Evolutionary conservation across 805 yeast genomes (phyloP).

Genomic region (Candida ipomoeae): DNA sequence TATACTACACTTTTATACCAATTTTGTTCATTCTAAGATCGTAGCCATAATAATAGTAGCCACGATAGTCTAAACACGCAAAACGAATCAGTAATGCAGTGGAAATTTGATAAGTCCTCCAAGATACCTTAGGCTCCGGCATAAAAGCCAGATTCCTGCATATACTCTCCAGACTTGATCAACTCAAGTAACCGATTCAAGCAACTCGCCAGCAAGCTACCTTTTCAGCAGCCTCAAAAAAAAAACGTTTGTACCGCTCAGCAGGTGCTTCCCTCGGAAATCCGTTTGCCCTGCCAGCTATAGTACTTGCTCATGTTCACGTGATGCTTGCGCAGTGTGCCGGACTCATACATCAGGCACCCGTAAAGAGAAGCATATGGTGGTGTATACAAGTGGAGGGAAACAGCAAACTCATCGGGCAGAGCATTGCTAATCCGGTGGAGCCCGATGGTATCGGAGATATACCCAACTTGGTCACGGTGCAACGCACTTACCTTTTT

Average conservation of each 20-base stretch:
- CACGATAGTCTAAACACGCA: too few relatives aligned
- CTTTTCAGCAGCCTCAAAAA: neutral
- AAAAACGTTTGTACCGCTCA: neutral
- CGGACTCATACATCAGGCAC: conserved; percentile 47
- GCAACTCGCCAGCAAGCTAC: neutral
- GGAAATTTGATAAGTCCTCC: too few relatives aligned
- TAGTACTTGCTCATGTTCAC: conserved; percentile 58
- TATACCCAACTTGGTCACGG: conserved; percentile 55
- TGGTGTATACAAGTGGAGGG: conserved; percentile 72
- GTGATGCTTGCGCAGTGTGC: conserved; percentile 47
- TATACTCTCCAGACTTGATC: too few relatives aligned
- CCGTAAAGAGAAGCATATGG: conserved; percentile 66
- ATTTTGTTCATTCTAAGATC: too few relatives aligned
- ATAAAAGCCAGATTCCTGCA: too few relatives aligned
- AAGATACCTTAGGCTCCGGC: too few relatives aligned
- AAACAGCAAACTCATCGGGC: conserved; percentile 45
- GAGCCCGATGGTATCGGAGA: conserved; percentile 60
- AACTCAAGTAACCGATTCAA: too few relatives aligned
- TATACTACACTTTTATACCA: too few relatives aligned
- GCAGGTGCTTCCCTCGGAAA: conserved; percentile 14
- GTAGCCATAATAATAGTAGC: too few relatives aligned
- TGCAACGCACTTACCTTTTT: conserved; percentile 25
- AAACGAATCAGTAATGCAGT: too few relatives aligned
- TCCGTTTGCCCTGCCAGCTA: conserved; percentile 53
- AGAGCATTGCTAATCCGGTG: conserved; percentile 56